Percentiles rank a stretch among this genome's conserved stretches.
Conservation (phyloP, 352 stramenopile species). For the Globisporangium takayamanum region DNA sequence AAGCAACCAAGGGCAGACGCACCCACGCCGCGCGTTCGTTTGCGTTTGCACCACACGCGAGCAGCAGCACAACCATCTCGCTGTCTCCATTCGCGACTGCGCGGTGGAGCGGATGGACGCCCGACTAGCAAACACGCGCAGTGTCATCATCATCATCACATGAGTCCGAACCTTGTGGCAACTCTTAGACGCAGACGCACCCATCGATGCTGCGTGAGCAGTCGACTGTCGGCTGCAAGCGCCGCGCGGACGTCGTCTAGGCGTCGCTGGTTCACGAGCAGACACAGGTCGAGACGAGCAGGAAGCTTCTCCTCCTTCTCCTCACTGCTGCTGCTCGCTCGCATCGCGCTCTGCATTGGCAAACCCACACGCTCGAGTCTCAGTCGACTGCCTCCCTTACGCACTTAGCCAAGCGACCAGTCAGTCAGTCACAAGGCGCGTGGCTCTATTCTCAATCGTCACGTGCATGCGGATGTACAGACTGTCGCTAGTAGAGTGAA, state of each 20-base stretch:
- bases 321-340: not conserved
- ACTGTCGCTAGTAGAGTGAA: too few relatives aligned
- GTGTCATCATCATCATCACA: not conserved
- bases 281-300: constrained; percentile 32
- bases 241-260: constrained; percentile 22
- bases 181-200: constrained; percentile 15
- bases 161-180: not conserved
- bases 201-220: constrained; percentile 54
- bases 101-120: constrained; percentile 54
- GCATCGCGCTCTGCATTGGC: too few relatives aligned
- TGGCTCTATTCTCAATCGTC: too few relatives aligned
- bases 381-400: too few relatives aligned
- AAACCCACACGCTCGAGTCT: too few relatives aligned
- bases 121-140: constrained; percentile 32
- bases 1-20: not conserved
- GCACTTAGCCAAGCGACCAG: too few relatives aligned
- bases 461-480: too few relatives aligned
- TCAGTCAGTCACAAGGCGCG: too few relatives aligned
- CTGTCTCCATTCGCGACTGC: constrained; percentile 39
- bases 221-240: constrained; percentile 24
- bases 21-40: constrained; percentile 66
- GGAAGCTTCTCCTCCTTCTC: not conserved
- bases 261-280: constrained; percentile 46
- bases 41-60: constrained; percentile 36
- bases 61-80: constrained; percentile 38